A percentile compares a stretch with the other conserved stretches of the same genome.
phyloP scores from a whole-genome alignment of 345 rosid genomes.

The Lepidium didymum region DNA sequence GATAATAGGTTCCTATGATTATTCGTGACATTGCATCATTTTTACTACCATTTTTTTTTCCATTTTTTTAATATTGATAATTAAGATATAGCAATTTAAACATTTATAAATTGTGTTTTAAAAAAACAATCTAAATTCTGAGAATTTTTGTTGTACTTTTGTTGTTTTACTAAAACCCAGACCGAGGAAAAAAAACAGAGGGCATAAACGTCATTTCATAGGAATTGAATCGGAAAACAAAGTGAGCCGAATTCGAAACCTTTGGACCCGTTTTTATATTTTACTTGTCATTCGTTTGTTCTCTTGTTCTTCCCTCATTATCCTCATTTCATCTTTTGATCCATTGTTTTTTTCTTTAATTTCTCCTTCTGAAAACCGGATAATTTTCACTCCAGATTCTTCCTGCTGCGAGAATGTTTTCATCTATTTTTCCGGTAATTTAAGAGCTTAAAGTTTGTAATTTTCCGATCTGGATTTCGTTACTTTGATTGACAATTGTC shows the following conservation, averaged over 20 bases:
- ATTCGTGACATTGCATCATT: too few species aligned
- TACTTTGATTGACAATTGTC: conserved; percentile 4
- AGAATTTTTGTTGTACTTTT: too few species aligned
- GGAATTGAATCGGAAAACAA: conserved; percentile 17
- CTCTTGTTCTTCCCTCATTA: not conserved
- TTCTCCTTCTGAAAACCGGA: not conserved
- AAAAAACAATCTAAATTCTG: too few species aligned
- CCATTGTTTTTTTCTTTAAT: not conserved
- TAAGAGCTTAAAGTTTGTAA: not conserved
- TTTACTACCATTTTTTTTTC: too few species aligned
- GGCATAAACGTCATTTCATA: not conserved
- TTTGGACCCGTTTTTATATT: conserved; percentile 17
- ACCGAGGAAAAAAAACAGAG: not conserved
- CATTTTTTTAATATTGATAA: too few species aligned
- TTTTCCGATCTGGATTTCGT: not conserved
- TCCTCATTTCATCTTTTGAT: not conserved
- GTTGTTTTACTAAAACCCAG: too few species aligned
- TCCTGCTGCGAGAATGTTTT: not conserved
- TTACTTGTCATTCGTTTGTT: not conserved
- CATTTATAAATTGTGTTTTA: too few species aligned
- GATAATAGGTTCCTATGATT: conserved; percentile 65
- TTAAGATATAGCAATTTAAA: too few species aligned
- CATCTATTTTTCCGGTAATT: not conserved
- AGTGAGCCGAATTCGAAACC: conserved; percentile 17
- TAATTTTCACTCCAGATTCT: not conserved